Evolutionary conservation across 2,329 filamentous ascomycete genomes (phyloP).

Genomic region (Aspergillus sojae): DNA sequence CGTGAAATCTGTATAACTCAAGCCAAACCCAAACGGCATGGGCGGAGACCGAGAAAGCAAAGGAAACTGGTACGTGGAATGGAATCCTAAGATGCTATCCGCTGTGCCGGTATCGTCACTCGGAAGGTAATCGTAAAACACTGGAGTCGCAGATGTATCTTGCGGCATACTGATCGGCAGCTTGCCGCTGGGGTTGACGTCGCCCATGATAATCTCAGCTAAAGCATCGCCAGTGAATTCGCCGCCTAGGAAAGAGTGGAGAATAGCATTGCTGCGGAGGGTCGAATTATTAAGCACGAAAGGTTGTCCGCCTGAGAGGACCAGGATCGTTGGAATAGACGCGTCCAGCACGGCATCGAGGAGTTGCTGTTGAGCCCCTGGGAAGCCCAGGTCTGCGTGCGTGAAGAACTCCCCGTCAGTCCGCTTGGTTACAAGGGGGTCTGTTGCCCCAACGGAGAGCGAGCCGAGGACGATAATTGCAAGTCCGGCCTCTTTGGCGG

Average conservation of each 20-base stretch:
- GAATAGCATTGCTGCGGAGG: not conserved
- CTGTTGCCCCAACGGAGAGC: not conserved
- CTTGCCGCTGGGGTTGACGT: not conserved
- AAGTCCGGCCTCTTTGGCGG: not conserved
- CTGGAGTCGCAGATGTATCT: not conserved
- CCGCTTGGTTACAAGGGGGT: not conserved
- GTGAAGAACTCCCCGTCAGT: not conserved
- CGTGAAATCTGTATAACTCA: not conserved
- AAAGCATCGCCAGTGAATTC: not conserved
- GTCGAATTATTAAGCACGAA: not conserved
- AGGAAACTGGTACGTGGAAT: not conserved
- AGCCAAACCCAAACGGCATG: not conserved
- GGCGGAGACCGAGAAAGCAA: not conserved
- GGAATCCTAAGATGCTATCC: not conserved
- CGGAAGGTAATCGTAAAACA: not conserved
- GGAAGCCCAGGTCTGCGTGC: not conserved
- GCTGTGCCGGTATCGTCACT: not conserved
- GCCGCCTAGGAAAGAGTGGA: not conserved
- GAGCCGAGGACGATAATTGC: not conserved
- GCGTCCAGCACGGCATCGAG: not conserved
- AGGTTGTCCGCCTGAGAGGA: not conserved
- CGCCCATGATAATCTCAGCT: not conserved
- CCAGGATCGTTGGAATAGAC: not conserved
- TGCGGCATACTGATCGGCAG: not conserved
- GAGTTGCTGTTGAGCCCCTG: not conserved